These are phyloP conservation scores for Helianthus annuus DNA, from an alignment of 129 eudicot species.

Conservation along the genomic window HanXRQr2.0-SUNRISE NC_035440.2:8891351-8891850, in stretches of 20 bases:
- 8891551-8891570: slow-evolving; percentile 28
- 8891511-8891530: background rate
- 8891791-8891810: too few species aligned
- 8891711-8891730: background rate
- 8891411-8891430: background rate
- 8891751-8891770: too few species aligned
- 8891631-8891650: slow-evolving; percentile 1
- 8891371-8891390: too few species aligned
- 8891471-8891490: background rate
- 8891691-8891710: slow-evolving; percentile 6
- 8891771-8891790: too few species aligned
- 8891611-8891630: background rate
- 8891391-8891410: background rate
- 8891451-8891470: background rate
- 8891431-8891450: background rate
- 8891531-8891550: slow-evolving; percentile 13
- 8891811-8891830: slow-evolving; percentile 22
- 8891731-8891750: too few species aligned
- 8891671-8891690: slow-evolving; percentile 9
- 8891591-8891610: slow-evolving; percentile 5
- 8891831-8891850: slow-evolving; percentile 1
- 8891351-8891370: too few species aligned
- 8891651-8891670: background rate
- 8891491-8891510: slow-evolving; percentile 18
- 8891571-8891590: background rate